These are phyloP conservation scores for Populus trichocarpa DNA, from an alignment of 441 rosid species.

Conservation along the genomic window DNA sequence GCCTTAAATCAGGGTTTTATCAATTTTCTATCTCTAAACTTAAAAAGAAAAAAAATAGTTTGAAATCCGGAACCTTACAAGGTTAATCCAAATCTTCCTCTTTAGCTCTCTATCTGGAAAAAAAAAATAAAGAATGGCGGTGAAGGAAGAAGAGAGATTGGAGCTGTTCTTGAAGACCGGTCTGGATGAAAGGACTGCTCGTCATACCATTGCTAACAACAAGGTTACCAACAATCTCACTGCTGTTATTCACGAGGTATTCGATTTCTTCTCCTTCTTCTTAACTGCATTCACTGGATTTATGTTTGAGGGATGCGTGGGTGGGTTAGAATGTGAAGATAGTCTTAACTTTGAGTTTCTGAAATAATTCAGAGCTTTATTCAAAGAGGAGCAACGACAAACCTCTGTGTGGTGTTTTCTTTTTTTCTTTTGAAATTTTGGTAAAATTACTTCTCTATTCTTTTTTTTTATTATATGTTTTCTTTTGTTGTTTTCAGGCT, in stretches of 20 bases:
- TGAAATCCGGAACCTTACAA: not conserved
- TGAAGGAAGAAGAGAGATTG: slow-evolving; percentile 41
- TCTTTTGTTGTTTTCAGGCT: slow-evolving; percentile 49
- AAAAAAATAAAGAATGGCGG: slow-evolving; percentile 30
- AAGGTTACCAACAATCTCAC: slow-evolving; percentile 81
- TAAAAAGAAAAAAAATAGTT: no score
- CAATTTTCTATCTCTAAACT: not conserved
- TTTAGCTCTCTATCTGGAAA: not conserved
- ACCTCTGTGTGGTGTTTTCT: not conserved
- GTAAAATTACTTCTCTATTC: not conserved
- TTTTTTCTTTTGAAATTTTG: not conserved
- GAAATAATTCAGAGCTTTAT: not conserved
- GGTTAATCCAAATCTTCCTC: not conserved
- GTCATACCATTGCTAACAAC: slow-evolving; percentile 70
- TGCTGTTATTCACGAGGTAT: slow-evolving; percentile 81
- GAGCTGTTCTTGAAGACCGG: slow-evolving; percentile 83
- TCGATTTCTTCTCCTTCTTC: not conserved
- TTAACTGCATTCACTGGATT: not conserved
- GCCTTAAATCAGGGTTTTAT: slow-evolving; percentile 15
- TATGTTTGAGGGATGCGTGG: not conserved
- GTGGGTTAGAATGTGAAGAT: not conserved
- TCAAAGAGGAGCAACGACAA: no score
- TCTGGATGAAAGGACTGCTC: slow-evolving; percentile 76
- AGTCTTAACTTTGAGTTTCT: not conserved
- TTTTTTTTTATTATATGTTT: not conserved